Evolutionary conservation across 495 filamentous ascomycete genomes (phyloP).

Genomic region (Podospora fimiseda): DNA sequence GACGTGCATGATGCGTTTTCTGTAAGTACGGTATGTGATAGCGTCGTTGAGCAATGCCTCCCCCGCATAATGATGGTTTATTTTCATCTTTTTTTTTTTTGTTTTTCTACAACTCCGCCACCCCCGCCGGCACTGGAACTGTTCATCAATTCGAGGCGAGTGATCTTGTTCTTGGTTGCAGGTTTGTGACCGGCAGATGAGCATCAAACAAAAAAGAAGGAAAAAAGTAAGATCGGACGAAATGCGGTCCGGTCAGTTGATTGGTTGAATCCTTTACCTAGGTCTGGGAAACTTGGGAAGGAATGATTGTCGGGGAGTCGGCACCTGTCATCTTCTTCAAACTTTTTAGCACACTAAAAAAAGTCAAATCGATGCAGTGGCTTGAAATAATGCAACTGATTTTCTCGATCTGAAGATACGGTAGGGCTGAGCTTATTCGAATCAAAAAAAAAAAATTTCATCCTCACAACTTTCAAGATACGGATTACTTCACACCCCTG

Average conservation of each 20-base stretch:
- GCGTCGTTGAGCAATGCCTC: too few relatives aligned
- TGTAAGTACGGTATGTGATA: not conserved
- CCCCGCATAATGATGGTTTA: too few relatives aligned
- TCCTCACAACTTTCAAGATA: not conserved
- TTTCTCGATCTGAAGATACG: not conserved
- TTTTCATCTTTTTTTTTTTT: too few relatives aligned
- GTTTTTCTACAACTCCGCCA: constrained; percentile 10
- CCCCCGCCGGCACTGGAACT: constrained; percentile 10
- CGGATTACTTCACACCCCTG: too few relatives aligned
- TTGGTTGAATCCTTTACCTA: not conserved
- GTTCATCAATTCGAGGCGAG: not conserved
- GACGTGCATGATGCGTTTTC: not conserved
- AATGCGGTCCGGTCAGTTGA: not conserved
- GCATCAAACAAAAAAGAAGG: not conserved
- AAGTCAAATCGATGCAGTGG: not conserved
- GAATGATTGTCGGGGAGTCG: too few relatives aligned
- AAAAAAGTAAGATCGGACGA: not conserved
- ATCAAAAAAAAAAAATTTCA: not conserved
- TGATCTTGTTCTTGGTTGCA: too few relatives aligned
- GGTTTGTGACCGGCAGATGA: not conserved
- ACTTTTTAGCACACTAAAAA: too few relatives aligned
- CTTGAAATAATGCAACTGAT: not conserved
- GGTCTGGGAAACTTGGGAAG: too few relatives aligned
- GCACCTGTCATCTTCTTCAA: not conserved
- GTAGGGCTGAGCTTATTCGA: not conserved